Evolutionary conservation across 1,139 yeast species (phyloP), one percentile per base, ranked within the genome.

Genomic region (Scheffersomyces cryptocercus): DNA sequence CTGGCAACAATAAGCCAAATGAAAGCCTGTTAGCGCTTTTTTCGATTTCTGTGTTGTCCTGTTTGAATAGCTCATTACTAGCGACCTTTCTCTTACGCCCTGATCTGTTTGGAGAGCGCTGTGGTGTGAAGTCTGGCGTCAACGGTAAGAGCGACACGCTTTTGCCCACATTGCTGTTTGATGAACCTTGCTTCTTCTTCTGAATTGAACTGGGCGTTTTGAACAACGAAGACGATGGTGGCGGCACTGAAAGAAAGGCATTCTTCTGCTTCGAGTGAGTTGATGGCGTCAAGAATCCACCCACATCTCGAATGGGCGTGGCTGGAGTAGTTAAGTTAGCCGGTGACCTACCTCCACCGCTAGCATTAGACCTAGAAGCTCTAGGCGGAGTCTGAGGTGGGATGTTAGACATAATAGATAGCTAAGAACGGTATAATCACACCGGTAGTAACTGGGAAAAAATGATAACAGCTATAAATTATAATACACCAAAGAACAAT

Each of bases 81-180:
- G 48, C 46, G 29, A 45, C 42, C 36, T 48, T 47, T 29, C 53
- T 49, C 46, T 47, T 52, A 16, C 56, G 46, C 11, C 46, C 37
- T 6, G 44, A 26, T 16, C 43, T 35, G 20, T 41, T 41, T 11
- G 51, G 51, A 4, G 50, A 47, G 38, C 58, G 61, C n/a, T 65
- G 68, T 2, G 75, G 74, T 4, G 74, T 70, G 49, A 59, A 58
- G 29, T 65, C 73, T 4, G 74, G 74, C 5, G 73, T 62, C 3
- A 63, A 46, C 7, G 69, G 70, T 35, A 61, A 41, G 12, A 37
- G 35, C 35, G 35, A 20, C 5, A 37, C 20, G 12, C 31, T n/a
- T 14, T 33, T 36, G 16, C 20, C 20, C 20, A 16, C 20, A 16
- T 16, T 16, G 6, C 3, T 16, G 41, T 5, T 6, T 26, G 37